Conservation (phyloP, 2,329 filamentous ascomycete genomes). For the Tolypocladium album region DNA sequence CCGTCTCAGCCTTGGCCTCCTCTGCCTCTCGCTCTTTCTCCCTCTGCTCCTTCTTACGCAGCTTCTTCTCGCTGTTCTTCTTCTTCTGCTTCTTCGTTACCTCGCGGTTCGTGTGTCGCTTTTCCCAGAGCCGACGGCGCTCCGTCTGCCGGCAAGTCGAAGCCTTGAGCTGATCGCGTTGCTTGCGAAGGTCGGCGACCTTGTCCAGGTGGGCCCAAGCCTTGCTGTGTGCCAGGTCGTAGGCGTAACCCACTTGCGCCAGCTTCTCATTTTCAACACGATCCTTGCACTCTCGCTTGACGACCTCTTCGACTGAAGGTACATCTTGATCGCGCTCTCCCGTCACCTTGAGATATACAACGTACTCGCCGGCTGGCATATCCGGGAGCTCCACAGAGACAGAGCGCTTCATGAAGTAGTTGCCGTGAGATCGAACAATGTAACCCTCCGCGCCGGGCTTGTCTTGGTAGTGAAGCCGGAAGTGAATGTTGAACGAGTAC, state of each 20-base stretch:
- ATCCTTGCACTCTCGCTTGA: constrained; percentile 36
- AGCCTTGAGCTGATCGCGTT: constrained; percentile 37
- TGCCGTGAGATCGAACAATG: constrained; percentile 46
- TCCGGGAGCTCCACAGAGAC: constrained; percentile 46
- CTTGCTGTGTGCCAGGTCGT: constrained; percentile 51
- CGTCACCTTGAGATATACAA: constrained; percentile 44
- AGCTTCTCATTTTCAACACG: constrained; percentile 46
- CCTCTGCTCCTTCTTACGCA: constrained; percentile 15
- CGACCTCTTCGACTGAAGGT: constrained; percentile 43
- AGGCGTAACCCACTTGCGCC: constrained; percentile 44
- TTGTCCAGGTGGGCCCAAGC: constrained; percentile 39
- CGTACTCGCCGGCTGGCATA: constrained; percentile 45
- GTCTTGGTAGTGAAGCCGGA: constrained; percentile 37
- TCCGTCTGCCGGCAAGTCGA: constrained; percentile 33
- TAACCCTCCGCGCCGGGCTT: constrained; percentile 44
- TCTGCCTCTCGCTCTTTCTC: constrained; percentile 12
- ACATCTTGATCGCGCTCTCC: constrained; percentile 32
- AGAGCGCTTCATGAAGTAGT: constrained; percentile 47
- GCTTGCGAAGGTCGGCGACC: constrained; percentile 36
- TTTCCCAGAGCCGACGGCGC: constrained; percentile 38
- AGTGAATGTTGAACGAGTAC: constrained; percentile 40
- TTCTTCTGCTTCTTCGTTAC: constrained; percentile 29
- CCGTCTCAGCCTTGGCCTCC: neutral
- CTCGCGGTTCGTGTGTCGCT: constrained; percentile 31
- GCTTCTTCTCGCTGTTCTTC: constrained; percentile 26